A percentile compares a stretch with the other conserved stretches of the same genome.
phyloP scores from a whole-genome alignment of 306 rosid genomes.

The Gillenia trifoliata region DNA sequence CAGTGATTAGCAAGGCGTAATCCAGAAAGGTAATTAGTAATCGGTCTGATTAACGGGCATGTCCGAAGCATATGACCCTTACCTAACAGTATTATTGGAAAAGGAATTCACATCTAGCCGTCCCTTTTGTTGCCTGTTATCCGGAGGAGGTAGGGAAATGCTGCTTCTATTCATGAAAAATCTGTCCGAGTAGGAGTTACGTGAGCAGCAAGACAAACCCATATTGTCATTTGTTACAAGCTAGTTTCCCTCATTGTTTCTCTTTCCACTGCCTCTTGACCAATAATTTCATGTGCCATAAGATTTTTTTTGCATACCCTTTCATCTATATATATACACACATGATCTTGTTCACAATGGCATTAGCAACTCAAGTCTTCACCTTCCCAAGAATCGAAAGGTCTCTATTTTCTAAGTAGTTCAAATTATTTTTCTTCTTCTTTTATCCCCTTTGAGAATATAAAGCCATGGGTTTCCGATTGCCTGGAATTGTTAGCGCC shows the following conservation, averaged over 20 bases:
- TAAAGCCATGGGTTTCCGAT: constrained; percentile 1
- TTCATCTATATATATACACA: background rate
- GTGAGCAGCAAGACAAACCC: background rate
- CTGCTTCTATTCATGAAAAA: background rate
- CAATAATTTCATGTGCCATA: background rate
- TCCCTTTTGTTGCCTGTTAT: background rate
- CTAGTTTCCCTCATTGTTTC: background rate
- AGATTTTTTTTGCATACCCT: background rate
- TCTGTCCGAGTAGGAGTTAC: background rate
- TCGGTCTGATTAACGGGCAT: no score
- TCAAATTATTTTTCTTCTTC: background rate
- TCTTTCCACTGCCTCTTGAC: background rate
- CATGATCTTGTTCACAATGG: background rate
- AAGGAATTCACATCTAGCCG: background rate
- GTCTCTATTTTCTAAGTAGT: background rate
- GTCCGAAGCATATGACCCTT: no score
- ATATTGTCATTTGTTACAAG: background rate
- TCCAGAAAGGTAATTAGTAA: no score
- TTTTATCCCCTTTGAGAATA: background rate
- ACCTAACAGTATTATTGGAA: no score
- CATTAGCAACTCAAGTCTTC: constrained; percentile 1
- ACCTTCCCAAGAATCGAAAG: background rate
- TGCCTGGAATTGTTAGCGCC: constrained; percentile 8
- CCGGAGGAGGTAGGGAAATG: background rate
- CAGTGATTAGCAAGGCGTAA: no score